phyloP scores from a whole-genome alignment of 306 rosid species.

The Cyamopsis tetragonoloba region DNA sequence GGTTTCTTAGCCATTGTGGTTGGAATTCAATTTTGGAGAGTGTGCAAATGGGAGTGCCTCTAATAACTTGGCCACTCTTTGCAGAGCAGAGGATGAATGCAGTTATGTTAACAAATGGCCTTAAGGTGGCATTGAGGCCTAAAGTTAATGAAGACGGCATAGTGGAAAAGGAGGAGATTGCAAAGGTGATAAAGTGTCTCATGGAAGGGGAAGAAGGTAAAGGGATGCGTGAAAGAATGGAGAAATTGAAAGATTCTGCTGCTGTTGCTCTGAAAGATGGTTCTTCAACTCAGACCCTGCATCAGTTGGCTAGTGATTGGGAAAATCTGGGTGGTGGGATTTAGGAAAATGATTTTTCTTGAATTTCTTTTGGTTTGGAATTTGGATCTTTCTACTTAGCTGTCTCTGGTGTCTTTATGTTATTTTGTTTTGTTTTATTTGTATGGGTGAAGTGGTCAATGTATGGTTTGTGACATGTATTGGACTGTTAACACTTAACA shows the following conservation, averaged over 20 bases:
- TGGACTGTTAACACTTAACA: not conserved
- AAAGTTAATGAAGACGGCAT: not conserved
- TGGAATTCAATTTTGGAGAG: slow-evolving; percentile 25
- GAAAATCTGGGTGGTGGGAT: not conserved
- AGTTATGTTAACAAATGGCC: not conserved
- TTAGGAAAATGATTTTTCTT: not conserved
- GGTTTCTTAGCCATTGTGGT: slow-evolving; percentile 25
- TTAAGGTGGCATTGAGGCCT: slow-evolving; percentile 19
- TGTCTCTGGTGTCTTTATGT: not conserved
- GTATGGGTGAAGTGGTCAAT: not conserved
- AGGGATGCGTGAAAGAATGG: slow-evolving; percentile 2
- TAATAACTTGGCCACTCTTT: slow-evolving; percentile 27
- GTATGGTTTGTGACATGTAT: not conserved
- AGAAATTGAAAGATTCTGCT: not conserved
- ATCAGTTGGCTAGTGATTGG: not conserved
- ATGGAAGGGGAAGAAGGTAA: slow-evolving; percentile 8
- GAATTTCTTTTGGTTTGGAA: not conserved
- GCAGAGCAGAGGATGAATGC: slow-evolving; percentile 26
- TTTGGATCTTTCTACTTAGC: not conserved
- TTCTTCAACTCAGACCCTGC: slow-evolving; percentile 7
- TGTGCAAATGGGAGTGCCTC: slow-evolving; percentile 11
- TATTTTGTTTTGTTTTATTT: not conserved
- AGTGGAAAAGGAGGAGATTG: slow-evolving; percentile 19
- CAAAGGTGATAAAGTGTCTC: not conserved
- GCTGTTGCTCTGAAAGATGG: slow-evolving; percentile 4